Conservation (phyloP, 2,329 filamentous ascomycete genomes). For the Coniochaeta pulveracea region DNA sequence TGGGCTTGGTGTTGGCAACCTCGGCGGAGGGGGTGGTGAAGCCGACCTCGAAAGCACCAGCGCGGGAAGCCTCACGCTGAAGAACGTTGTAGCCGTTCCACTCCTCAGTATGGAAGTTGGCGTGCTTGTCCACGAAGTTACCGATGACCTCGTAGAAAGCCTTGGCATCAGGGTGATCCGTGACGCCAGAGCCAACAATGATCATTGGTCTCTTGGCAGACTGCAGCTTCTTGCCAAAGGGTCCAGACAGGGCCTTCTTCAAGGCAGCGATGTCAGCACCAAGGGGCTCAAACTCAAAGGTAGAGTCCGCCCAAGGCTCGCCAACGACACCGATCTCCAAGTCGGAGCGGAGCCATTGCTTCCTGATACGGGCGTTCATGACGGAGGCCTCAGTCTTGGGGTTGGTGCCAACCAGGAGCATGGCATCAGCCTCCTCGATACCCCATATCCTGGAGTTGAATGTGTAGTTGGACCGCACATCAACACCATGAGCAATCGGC, state of each 20-base stretch:
- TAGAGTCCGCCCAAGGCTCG: constrained; percentile 83
- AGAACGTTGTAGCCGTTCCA: constrained; percentile 98
- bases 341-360: constrained; percentile 94
- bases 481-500: constrained; percentile 83
- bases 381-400: constrained; percentile 90
- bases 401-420: constrained; percentile 91
- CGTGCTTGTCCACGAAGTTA: constrained; percentile 85
- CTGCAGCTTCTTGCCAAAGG: constrained; percentile 87
- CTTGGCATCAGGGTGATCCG: constrained; percentile 84
- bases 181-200: constrained; percentile 82
- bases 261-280: constrained; percentile 68
- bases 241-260: constrained; percentile 73
- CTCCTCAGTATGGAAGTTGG: constrained; percentile 78
- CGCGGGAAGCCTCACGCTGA: constrained; percentile 83
- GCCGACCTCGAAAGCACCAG: constrained; percentile 89
- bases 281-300: constrained; percentile 89
- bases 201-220: constrained; percentile 91
- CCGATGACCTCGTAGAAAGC: constrained; percentile 88
- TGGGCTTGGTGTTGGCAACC: constrained; percentile 76
- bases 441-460: constrained; percentile 95
- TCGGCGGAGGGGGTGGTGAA: constrained; percentile 77
- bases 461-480: constrained; percentile 86
- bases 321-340: constrained; percentile 87
- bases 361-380: constrained; percentile 91
- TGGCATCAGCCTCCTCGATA: constrained; percentile 85